Percentiles rank a stretch among this genome's conserved stretches.
Evolutionary conservation across 148 eudicot species (phyloP).

Genomic region (Spergularia marina): DNA sequence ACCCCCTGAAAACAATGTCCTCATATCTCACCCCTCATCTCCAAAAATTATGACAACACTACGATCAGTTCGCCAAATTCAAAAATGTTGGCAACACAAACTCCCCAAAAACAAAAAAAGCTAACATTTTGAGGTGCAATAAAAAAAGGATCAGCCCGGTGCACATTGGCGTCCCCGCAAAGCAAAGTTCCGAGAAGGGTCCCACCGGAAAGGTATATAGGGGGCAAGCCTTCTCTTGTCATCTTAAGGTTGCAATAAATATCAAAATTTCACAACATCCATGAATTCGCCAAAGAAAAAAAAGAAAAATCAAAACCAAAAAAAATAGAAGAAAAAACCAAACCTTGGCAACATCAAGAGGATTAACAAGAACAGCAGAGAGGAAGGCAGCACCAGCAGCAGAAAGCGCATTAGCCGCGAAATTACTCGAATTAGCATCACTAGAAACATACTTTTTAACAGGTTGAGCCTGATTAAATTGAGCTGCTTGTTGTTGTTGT

Average conservation of each 20-base stretch:
- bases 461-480: slow-evolving; percentile 19
- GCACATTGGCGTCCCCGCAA: no score
- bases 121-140: background rate
- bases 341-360: slow-evolving; percentile 98
- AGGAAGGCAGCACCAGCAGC: slow-evolving; percentile 94
- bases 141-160: no score
- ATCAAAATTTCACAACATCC: background rate
- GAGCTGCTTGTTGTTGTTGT: slow-evolving; percentile 3
- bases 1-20: no score
- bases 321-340: background rate
- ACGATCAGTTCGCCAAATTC: no score
- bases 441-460: slow-evolving; percentile 15
- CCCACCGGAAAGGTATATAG: no score
- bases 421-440: slow-evolving; percentile 35
- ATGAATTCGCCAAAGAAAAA: background rate
- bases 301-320: background rate
- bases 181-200: no score
- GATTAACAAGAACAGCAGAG: slow-evolving; percentile 86
- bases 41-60: background rate
- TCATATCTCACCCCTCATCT: background rate
- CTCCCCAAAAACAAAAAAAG: background rate
- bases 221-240: no score
- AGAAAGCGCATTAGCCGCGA: slow-evolving; percentile 66
- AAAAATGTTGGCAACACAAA: no score
- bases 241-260: no score